Percentiles rank a stretch among this genome's conserved stretches.
Evolutionary conservation across 495 filamentous ascomycete species (phyloP).

Genomic region (Podospora sp.): DNA sequence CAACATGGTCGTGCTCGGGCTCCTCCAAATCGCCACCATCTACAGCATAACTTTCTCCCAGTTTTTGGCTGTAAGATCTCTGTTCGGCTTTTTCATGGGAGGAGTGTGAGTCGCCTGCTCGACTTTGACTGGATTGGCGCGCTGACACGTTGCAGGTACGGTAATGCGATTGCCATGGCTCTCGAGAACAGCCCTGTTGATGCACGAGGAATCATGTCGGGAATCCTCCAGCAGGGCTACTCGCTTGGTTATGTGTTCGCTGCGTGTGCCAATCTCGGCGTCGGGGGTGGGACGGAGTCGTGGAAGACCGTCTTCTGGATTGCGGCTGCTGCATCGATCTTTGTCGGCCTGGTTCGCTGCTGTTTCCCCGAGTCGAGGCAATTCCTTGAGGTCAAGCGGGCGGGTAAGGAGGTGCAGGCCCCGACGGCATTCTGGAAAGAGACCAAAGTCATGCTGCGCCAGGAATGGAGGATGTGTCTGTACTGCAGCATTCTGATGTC

Average conservation of each 20-base stretch:
- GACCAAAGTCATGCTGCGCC: slow-evolving; percentile 60
- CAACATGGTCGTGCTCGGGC: slow-evolving; percentile 65
- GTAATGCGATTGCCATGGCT: slow-evolving; percentile 79
- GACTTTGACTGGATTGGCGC: background rate
- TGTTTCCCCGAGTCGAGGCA: slow-evolving; percentile 71
- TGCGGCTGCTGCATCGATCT: slow-evolving; percentile 62
- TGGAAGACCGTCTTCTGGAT: slow-evolving; percentile 69
- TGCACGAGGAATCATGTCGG: slow-evolving; percentile 74
- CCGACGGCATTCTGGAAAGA: slow-evolving; percentile 62
- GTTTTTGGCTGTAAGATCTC: slow-evolving; percentile 68
- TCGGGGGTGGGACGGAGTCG: slow-evolving; percentile 56
- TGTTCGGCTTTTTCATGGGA: slow-evolving; percentile 84
- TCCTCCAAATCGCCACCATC: slow-evolving; percentile 73
- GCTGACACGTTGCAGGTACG: slow-evolving; percentile 49
- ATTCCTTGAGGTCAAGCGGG: slow-evolving; percentile 65
- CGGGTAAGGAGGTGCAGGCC: slow-evolving; percentile 50
- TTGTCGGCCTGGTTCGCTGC: slow-evolving; percentile 63
- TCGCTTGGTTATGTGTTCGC: slow-evolving; percentile 75
- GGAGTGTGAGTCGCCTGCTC: slow-evolving; percentile 52
- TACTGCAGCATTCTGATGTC: slow-evolving; percentile 75
- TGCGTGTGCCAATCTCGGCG: slow-evolving; percentile 68
- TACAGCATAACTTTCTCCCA: slow-evolving; percentile 66
- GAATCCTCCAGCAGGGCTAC: slow-evolving; percentile 77
- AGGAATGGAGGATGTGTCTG: slow-evolving; percentile 71
- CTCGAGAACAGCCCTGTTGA: slow-evolving; percentile 73